Base-by-base conservation (phyloP, 164 flowering plant genomes). In the Saururus chinensis region DNA sequence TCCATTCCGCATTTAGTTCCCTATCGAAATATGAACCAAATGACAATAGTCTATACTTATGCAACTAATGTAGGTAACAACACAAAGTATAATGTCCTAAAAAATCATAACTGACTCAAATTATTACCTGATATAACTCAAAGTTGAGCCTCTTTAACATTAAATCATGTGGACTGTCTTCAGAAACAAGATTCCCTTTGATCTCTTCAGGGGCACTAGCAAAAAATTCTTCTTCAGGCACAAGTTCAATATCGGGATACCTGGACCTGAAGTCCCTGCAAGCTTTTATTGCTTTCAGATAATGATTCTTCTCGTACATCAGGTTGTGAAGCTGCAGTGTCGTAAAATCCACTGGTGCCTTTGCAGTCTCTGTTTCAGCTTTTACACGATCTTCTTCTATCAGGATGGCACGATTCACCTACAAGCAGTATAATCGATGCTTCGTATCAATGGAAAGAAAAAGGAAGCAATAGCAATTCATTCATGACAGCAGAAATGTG, bases 261-360 rank as follows among this genome's bases (percentile, higher is more conserved):
- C 87, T 95, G 0, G 98, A 83, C 76, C 84, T 89, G 79, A 91
- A 95, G 67, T 91, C 98, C 61, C 80, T 95, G 82, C 98, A 91
- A 64, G 95, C 85, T 64, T 95, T 91, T 64, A 91, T 95, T 9
- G 99, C 98, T 75, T 95, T 95, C 61, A 89, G 45, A 64, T 89
- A 91, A 68, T 91, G 99, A 69, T 75, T 89, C 71, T 91, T 91
- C 80, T 95, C 99, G 60, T 95, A 95, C 88, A 91, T 78, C 82
- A 95, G 70, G 65, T 89, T 95, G 66, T 91, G 97, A 66, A 95
- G 89, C 86, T 95, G 98, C 83, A 95, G 69, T 0, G 92, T 83
- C 22, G 90, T 83, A 66, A 83, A 87, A 76, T 95, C 98, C 45
- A 95, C 98, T 0, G 98, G 95, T 40, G 88, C 84, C 70, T 91